Base-by-base conservation (phyloP, 2,329 filamentous ascomycete species). In the Sarocladium strictum region DNA sequence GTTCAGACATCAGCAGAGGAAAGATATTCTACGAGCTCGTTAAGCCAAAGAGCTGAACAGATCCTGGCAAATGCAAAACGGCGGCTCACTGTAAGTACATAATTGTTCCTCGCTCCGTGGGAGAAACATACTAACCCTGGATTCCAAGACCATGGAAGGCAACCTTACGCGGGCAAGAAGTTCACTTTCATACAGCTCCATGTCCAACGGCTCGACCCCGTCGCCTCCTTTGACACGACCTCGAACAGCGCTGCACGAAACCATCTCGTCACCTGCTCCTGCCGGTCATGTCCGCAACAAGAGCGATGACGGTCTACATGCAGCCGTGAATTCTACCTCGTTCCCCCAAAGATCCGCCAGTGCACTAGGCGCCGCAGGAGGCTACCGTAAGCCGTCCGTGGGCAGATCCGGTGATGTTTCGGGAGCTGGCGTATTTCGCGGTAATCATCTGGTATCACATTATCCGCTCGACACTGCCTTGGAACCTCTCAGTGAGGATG, bases 21-120 rank as follows among this genome's bases (percentile, higher is more conserved):
- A 54, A 77, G 79, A 43, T 83, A 86, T 62, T 89, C 89, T 3
- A 89, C 88, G 50, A 84, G 80, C 15, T 84, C 89, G 23, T 72
- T 96, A 59, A 93, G 90, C 67, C 85, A 86, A 61, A 83, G 90
- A 62, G 92, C 92, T 1, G 92, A 97, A 67, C 79, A 92, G 64
- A 97, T 97, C 65, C 77, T 97, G 54, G 90, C 91, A 55, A 96
- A 96, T 70, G 93, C 93, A 29, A 97, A 97, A 73, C 86, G 85
- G 67, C 81, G 91, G 62, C 76, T 97, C 58, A 94, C 89, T 65
- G 90, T 95, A 77, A 68, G 89, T 72, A 35, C 17, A 52, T 10
- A 4, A n/a, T 35, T 6, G 17, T 53, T 26, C 11, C 29, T n/a
- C 1, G 10, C 12, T 14, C n/a, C 17, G 23, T 9, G 19, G 5